Conservation (phyloP, 108 stramenopile genomes). For the Fistulifera pelliculosa region DNA sequence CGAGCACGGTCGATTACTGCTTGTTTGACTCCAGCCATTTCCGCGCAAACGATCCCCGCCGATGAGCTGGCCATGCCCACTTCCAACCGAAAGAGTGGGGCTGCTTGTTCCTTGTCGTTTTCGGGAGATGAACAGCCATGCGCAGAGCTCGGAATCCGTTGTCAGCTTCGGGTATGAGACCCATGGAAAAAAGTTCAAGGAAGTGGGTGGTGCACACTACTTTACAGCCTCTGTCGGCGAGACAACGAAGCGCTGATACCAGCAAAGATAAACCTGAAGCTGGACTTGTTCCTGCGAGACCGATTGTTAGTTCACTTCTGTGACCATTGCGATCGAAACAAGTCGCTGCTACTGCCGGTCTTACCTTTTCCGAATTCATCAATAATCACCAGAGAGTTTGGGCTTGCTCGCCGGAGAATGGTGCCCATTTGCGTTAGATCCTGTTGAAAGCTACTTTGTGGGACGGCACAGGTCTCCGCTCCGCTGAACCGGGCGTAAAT, state of each 20-base stretch:
- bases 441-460: slow-evolving; percentile 89
- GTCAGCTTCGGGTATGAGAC: slow-evolving; percentile 51
- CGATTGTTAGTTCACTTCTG: neutral
- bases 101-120: slow-evolving; percentile 47
- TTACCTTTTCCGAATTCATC: slow-evolving; percentile 96
- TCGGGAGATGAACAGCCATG: slow-evolving; percentile 85
- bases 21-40: slow-evolving; percentile 71
- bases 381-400: slow-evolving; percentile 78
- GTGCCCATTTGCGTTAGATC: slow-evolving; percentile 86
- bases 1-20: slow-evolving; percentile 49
- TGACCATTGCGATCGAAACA: no score
- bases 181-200: slow-evolving; percentile 88
- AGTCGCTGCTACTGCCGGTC: neutral
- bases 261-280: slow-evolving; percentile 90
- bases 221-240: slow-evolving; percentile 52
- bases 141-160: slow-evolving; percentile 70
- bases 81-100: slow-evolving; percentile 86
- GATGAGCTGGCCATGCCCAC: slow-evolving; percentile 83
- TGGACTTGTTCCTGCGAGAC: slow-evolving; percentile 61
- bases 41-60: slow-evolving; percentile 87
- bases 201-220: slow-evolving; percentile 91
- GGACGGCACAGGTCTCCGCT: slow-evolving; percentile 86
- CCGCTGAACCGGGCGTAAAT: slow-evolving; percentile 84
- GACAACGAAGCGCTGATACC: slow-evolving; percentile 61
- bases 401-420: slow-evolving; percentile 57